These are phyloP conservation scores for Penicillium concentricum DNA, from an alignment of 2,329 filamentous ascomycete species.

Conservation along the genomic window DNA sequence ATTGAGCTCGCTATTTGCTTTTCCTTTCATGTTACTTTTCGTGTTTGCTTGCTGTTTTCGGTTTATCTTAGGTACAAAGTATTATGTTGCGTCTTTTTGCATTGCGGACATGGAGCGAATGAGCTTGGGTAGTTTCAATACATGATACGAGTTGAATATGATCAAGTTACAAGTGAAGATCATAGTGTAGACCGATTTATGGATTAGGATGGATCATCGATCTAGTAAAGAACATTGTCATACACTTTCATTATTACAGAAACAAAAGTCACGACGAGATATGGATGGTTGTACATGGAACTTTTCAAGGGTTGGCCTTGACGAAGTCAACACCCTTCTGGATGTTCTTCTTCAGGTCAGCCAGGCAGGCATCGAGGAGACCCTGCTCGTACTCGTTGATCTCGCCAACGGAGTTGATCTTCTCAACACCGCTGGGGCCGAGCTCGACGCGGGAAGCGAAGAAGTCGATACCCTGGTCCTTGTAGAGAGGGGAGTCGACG, in stretches of 20 bases:
- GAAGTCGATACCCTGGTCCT: conserved; percentile 97
- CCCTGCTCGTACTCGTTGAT: conserved; percentile 83
- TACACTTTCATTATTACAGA: conserved; percentile 10
- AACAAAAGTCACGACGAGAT: conserved; percentile 6
- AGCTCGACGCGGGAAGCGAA: conserved; percentile 95
- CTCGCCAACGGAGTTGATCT: conserved; percentile 85
- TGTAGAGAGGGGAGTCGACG: conserved; percentile 95
- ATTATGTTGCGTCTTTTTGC: background rate
- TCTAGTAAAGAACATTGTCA: conserved; percentile 8
- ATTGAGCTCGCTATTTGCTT: background rate
- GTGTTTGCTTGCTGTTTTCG: background rate
- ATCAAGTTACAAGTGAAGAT: background rate
- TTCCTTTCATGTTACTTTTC: background rate
- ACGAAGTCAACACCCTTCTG: conserved; percentile 72
- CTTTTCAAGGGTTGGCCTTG: conserved; percentile 55
- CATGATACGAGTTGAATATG: background rate
- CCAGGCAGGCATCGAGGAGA: conserved; percentile 80
- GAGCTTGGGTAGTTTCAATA: background rate
- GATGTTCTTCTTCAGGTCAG: conserved; percentile 74
- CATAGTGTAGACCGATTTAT: background rate
- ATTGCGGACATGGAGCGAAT: background rate
- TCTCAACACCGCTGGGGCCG: conserved; percentile 91
- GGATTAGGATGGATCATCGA: background rate
- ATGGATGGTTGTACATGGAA: conserved; percentile 17
- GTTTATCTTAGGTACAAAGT: background rate